A percentile compares a stretch with the other conserved stretches of the same genome.
These are phyloP conservation scores for Chrysochromulina parva DNA, from an alignment of 78 protist genomes.

Conservation along the genomic window DNA sequence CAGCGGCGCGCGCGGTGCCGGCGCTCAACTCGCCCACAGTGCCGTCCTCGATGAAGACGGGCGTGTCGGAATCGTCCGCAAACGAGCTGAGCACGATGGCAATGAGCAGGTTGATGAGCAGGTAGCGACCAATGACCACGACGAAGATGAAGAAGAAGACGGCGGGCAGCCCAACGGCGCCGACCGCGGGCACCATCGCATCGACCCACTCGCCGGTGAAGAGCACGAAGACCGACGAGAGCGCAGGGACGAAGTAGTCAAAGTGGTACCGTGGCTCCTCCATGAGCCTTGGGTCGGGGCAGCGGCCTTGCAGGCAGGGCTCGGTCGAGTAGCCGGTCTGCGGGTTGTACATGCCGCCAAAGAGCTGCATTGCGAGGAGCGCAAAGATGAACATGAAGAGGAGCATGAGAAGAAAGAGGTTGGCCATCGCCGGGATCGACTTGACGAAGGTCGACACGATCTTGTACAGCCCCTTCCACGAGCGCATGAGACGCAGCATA, in stretches of 20 bases:
- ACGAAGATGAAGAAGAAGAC: too few relatives aligned
- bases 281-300: background rate
- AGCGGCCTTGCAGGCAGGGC: too few relatives aligned
- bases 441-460: background rate
- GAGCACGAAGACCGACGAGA: slow-evolving; percentile 14
- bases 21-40: too few relatives aligned
- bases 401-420: background rate
- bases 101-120: too few relatives aligned
- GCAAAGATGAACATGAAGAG: slow-evolving; percentile 1
- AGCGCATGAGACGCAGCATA: background rate
- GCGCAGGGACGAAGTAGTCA: background rate
- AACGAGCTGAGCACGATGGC: too few relatives aligned
- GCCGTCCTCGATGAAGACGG: too few relatives aligned
- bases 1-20: too few relatives aligned
- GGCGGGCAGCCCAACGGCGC: too few relatives aligned
- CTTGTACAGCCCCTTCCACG: background rate
- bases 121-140: too few relatives aligned
- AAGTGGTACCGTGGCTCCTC: background rate
- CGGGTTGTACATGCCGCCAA: background rate
- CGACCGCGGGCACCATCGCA: too few relatives aligned
- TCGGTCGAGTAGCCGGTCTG: too few relatives aligned
- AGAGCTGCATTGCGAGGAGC: slow-evolving; percentile 40
- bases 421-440: background rate
- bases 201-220: slow-evolving; percentile 13
- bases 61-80: too few relatives aligned